Evolutionary conservation across 257 asterid species (phyloP), one percentile per base, ranked within the genome.

Genomic region (Plectranthus barbatus): DNA sequence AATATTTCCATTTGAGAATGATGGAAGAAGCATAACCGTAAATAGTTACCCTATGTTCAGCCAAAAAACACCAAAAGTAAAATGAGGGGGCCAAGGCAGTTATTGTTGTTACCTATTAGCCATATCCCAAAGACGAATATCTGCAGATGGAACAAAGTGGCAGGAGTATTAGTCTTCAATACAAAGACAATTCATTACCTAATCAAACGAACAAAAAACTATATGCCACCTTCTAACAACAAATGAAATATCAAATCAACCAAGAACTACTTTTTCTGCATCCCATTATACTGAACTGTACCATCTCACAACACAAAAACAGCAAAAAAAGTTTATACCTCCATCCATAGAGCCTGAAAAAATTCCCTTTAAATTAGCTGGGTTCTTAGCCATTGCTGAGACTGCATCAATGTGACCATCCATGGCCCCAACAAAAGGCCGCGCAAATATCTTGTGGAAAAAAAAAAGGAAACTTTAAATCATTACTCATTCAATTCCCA

Each of bases 281-380:
- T 24, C 33, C 36, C 26, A 13, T 7, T 33, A 20, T 1, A 51
- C 14, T 33, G 33, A 52, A 62, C 60, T 19, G 62, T n/a, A 44
- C 51, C 41, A 44, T 45, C 61, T 42, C 67, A 60, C n/a, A 20
- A 19, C 41, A 29, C 41, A 42, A 7, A 62, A 51, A 31, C 18
- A 13, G 9, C 7, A 18, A 12, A 66, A 60, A 31, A 42, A 7
- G 31, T 29, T 17, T 5, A 49, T 76, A 92, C 99, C 99, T 79
- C 99, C 99, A 41, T 93, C 97, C 95, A 81, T 81, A 9, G 99
- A 89, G 26, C 95, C 99, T 1, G 99, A 93, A 72, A 89, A 89
- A n/a, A 93, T 54, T 59, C 97, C 87, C 76, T 85, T 90, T 49
- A 93, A 66, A 62, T 85, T 83, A 72, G 80, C 80, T 2, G 95